Evolutionary conservation across 164 flowering plant genomes (phyloP).

Genomic region (Vitis rotundifolia): DNA sequence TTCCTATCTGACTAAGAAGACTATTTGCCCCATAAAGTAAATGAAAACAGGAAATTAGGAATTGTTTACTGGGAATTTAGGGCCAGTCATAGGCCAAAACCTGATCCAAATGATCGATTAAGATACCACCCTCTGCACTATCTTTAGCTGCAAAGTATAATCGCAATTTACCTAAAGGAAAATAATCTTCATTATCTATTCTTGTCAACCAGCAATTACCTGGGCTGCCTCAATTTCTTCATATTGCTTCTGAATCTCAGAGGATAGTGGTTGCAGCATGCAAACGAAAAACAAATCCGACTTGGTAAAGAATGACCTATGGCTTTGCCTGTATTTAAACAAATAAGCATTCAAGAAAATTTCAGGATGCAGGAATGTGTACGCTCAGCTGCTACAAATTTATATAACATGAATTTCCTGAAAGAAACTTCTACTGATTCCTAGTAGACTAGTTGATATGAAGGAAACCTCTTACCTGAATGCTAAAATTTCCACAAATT

Average conservation of each 20-base stretch:
- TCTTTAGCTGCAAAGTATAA: too few relatives aligned
- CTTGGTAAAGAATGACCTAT: slow-evolving; percentile 57
- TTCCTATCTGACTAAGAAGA: neutral
- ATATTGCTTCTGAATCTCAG: slow-evolving; percentile 60
- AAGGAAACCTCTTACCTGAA: slow-evolving; percentile 54
- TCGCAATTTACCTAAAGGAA: neutral
- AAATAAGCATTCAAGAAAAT: neutral
- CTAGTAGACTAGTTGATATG: too few relatives aligned
- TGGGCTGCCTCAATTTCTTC: slow-evolving; percentile 64
- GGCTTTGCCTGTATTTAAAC: slow-evolving; percentile 51
- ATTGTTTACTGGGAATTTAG: neutral
- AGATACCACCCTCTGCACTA: too few relatives aligned
- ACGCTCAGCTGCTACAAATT: too few relatives aligned
- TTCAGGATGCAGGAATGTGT: neutral
- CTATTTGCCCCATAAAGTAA: too few relatives aligned
- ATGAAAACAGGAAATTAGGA: neutral
- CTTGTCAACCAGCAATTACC: slow-evolving; percentile 30
- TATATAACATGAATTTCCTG: too few relatives aligned
- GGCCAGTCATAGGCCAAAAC: neutral
- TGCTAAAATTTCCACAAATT: slow-evolving; percentile 75
- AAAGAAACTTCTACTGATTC: too few relatives aligned
- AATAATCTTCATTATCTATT: too few relatives aligned
- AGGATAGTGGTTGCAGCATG: slow-evolving; percentile 61
- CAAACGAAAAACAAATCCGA: slow-evolving; percentile 77
- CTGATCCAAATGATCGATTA: too few relatives aligned